These are phyloP conservation scores for Colletotrichum tabaci DNA, from an alignment of 2,329 filamentous ascomycete genomes.

Conservation along the genomic window DNA sequence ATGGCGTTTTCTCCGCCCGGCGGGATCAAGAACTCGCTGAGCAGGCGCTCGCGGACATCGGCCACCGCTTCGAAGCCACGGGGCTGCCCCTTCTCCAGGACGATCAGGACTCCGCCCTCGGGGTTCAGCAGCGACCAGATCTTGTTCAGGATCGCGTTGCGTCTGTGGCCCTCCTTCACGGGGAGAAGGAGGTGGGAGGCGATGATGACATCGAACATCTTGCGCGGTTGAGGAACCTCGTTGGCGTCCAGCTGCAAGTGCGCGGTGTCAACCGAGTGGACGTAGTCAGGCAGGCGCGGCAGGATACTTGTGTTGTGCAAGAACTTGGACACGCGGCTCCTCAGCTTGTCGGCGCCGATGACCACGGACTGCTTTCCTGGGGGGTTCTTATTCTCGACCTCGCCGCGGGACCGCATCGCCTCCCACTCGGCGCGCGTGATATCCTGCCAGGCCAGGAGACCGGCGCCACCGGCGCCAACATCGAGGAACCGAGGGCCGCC, in stretches of 20 bases:
- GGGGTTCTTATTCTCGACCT: constrained; percentile 58
- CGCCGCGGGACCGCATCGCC: constrained; percentile 69
- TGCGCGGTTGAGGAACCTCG: constrained; percentile 71
- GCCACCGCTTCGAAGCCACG: constrained; percentile 94
- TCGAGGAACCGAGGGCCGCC: constrained; percentile 77
- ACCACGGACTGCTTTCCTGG: constrained; percentile 86
- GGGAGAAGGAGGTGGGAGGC: constrained; percentile 88
- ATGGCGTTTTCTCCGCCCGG: constrained; percentile 62
- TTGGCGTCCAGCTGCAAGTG: constrained; percentile 73
- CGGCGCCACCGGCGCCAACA: constrained; percentile 81
- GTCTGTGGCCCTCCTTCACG: constrained; percentile 80
- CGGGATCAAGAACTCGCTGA: constrained; percentile 81
- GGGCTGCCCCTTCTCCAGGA: constrained; percentile 92
- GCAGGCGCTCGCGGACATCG: constrained; percentile 83
- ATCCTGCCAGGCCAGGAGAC: constrained; percentile 82
- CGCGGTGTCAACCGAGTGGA: constrained; percentile 74
- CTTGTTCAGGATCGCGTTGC: constrained; percentile 86
- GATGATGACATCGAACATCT: constrained; percentile 91
- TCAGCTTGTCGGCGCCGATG: constrained; percentile 80
- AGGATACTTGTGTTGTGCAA: constrained; percentile 93
- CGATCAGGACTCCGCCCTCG: constrained; percentile 86
- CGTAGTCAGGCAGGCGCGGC: constrained; percentile 89
- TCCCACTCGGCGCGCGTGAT: constrained; percentile 87
- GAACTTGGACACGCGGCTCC: constrained; percentile 81
- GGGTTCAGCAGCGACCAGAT: constrained; percentile 90